phyloP scores from a whole-genome alignment of 345 rosid genomes.

The Arabis alpina region DNA sequence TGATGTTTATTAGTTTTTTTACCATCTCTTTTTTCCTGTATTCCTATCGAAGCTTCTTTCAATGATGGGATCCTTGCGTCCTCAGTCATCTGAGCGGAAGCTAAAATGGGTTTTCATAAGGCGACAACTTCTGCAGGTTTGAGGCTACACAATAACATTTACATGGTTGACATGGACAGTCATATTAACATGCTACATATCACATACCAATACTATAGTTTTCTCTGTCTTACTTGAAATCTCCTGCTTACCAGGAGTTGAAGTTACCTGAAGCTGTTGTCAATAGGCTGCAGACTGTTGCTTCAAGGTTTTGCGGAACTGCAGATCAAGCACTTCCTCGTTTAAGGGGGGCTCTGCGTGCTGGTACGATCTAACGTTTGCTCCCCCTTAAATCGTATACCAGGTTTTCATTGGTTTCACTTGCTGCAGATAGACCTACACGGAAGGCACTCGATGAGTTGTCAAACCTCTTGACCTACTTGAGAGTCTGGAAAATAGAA shows the following conservation, averaged over 20 bases:
- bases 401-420: conserved; percentile 18
- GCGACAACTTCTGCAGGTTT: conserved; percentile 96
- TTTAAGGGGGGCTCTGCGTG: conserved; percentile 88
- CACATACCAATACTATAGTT: conserved; percentile 3
- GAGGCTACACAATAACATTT: conserved; percentile 33
- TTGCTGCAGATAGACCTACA: conserved; percentile 67
- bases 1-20: conserved; percentile 24
- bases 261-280: conserved; percentile 87
- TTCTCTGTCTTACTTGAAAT: conserved; percentile 25
- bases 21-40: conserved; percentile 33
- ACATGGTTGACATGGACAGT: conserved; percentile 9
- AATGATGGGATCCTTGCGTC: conserved; percentile 80
- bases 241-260: conserved; percentile 69
- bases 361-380: conserved; percentile 54
- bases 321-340: conserved; percentile 95
- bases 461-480: conserved; percentile 70
- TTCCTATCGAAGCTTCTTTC: conserved; percentile 78
- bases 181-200: conserved; percentile 4
- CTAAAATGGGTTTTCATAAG: conserved; percentile 85
- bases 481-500: conserved; percentile 87
- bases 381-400: background rate
- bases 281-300: conserved; percentile 92
- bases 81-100: conserved; percentile 94
- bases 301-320: conserved; percentile 88
- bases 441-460: conserved; percentile 93